A percentile compares a stretch with the other conserved stretches of the same genome.
These are phyloP conservation scores for Rhazya stricta DNA, from an alignment of 257 asterid genomes.

Conservation along the genomic window DNA sequence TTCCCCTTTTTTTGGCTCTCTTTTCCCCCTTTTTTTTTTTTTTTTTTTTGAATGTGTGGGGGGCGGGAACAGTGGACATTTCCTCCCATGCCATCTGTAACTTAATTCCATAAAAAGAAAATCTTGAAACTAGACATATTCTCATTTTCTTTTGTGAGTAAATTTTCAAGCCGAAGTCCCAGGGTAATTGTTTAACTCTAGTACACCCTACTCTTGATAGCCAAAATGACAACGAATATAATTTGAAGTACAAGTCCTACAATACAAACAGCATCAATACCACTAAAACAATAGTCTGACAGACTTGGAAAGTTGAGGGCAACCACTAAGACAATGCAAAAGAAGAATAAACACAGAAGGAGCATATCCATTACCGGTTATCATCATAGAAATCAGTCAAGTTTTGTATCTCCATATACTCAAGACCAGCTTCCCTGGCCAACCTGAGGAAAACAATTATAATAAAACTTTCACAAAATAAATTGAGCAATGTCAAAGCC, in stretches of 20 bases:
- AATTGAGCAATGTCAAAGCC: neutral
- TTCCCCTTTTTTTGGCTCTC: no score
- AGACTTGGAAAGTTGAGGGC: neutral
- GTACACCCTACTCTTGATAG: neutral
- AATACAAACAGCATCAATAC: neutral
- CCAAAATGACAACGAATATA: neutral
- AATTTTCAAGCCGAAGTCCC: neutral
- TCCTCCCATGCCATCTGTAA: no score
- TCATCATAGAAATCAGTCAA: constrained; percentile 92
- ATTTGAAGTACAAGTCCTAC: neutral
- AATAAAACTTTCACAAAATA: neutral
- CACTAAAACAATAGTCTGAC: neutral
- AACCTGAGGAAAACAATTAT: constrained; percentile 51
- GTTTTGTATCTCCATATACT: constrained; percentile 80
- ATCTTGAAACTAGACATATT: neutral
- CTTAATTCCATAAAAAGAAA: no score
- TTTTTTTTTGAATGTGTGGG: no score
- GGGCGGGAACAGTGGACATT: no score
- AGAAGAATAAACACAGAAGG: neutral
- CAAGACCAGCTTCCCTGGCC: constrained; percentile 97
- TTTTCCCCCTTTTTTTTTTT: no score
- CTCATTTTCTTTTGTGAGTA: neutral
- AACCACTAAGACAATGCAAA: neutral
- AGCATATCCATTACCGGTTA: constrained; percentile 47
- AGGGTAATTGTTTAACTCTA: neutral